phyloP scores from a whole-genome alignment of 106 monocot genomes.

The Apostasia ramifera region DNA sequence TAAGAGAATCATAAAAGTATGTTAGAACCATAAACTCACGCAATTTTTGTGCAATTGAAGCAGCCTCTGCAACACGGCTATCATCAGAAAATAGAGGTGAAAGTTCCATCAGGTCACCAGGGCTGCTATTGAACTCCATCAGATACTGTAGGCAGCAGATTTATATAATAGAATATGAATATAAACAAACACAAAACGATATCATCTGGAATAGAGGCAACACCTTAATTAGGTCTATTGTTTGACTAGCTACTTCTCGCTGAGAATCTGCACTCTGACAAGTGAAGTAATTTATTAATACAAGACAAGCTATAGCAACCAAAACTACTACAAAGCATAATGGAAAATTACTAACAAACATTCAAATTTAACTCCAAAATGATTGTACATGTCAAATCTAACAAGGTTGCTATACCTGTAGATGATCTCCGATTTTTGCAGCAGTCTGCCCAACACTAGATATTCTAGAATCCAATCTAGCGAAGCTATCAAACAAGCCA shows the following conservation, averaged over 20 bases:
- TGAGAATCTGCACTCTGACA: slow-evolving; percentile 99
- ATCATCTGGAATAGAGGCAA: not conserved
- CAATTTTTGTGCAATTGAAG: slow-evolving; percentile 97
- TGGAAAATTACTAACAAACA: not conserved
- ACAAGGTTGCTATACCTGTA: slow-evolving; percentile 59
- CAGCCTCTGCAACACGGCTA: slow-evolving; percentile 99
- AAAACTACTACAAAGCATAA: not conserved
- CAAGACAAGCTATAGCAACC: not conserved
- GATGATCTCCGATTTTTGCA: slow-evolving; percentile 99
- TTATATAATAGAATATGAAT: slow-evolving; percentile 5
- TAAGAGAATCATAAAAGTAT: not conserved
- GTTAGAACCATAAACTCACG: slow-evolving; percentile 33
- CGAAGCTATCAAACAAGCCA: slow-evolving; percentile 98
- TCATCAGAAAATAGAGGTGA: slow-evolving; percentile 99
- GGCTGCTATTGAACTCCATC: slow-evolving; percentile 99
- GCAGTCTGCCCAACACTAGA: slow-evolving; percentile 99
- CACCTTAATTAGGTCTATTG: slow-evolving; percentile 99
- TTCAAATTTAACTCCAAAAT: too few relatives aligned
- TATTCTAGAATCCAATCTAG: slow-evolving; percentile 87
- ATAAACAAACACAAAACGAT: not conserved
- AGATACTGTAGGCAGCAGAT: slow-evolving; percentile 55
- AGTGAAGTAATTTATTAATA: slow-evolving; percentile 20
- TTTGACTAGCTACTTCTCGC: slow-evolving; percentile 95
- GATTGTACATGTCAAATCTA: not conserved
- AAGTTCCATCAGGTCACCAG: slow-evolving; percentile 98